These are phyloP conservation scores for Stephania japonica DNA, from an alignment of 164 flowering plant species.

Conservation along the genomic window DNA sequence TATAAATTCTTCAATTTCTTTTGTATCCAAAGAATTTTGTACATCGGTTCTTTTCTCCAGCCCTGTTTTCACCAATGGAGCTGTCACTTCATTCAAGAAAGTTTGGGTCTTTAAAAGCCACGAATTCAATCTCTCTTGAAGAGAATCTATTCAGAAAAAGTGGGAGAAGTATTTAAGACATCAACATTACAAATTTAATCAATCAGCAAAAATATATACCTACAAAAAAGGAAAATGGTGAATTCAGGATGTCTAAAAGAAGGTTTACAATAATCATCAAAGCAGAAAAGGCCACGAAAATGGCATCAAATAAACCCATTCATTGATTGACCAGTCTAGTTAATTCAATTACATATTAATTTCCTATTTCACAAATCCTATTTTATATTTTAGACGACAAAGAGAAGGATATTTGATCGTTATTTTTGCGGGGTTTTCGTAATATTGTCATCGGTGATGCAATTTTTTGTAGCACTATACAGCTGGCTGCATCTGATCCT, in stretches of 20 bases:
- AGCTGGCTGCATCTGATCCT: no score
- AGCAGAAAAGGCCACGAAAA: no score
- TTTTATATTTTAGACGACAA: no score
- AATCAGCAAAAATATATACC: no score
- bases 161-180: background rate
- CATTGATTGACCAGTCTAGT: no score
- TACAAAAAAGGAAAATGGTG: background rate
- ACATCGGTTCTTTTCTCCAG: slow-evolving; percentile 30
- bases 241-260: background rate
- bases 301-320: no score
- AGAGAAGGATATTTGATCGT: no score
- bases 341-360: no score
- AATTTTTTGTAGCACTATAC: no score
- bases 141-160: slow-evolving; percentile 48
- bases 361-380: no score
- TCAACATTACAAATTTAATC: background rate
- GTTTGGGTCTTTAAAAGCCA: slow-evolving; percentile 72
- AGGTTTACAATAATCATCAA: background rate
- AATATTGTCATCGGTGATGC: no score
- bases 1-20: slow-evolving; percentile 50
- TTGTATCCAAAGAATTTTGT: slow-evolving; percentile 25
- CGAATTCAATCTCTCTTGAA: slow-evolving; percentile 52
- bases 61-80: slow-evolving; percentile 53
- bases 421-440: no score
- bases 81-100: slow-evolving; percentile 63